Evolutionary conservation across 306 rosid genomes (phyloP).

Genomic region (Mimosa bimucronata): DNA sequence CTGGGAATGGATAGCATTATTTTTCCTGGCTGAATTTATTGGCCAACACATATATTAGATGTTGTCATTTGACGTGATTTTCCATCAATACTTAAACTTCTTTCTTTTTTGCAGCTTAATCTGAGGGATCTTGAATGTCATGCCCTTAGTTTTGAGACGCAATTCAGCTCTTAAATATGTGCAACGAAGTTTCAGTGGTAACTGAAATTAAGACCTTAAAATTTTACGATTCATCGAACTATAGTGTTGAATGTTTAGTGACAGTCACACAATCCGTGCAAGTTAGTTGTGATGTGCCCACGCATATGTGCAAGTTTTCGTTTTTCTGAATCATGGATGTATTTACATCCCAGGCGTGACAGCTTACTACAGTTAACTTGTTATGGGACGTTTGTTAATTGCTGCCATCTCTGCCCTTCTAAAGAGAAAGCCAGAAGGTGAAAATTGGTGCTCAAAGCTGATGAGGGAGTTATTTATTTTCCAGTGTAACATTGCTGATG

Average conservation of each 20-base stretch:
- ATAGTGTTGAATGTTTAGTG: background rate
- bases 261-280: background rate
- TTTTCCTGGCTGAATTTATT: conserved; percentile 12
- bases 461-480: background rate
- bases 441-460: conserved; percentile 29
- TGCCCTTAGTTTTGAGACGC: conserved; percentile 77
- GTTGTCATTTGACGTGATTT: conserved; percentile 22
- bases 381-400: conserved; percentile 12
- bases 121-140: conserved; percentile 84
- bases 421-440: conserved; percentile 17
- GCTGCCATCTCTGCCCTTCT: conserved; percentile 4
- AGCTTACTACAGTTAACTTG: conserved; percentile 13
- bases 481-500: background rate
- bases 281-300: background rate
- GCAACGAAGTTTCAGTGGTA: conserved; percentile 40
- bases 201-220: conserved; percentile 17
- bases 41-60: background rate
- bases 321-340: background rate
- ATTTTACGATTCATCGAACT: background rate
- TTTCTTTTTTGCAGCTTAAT: conserved; percentile 68
- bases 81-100: conserved; percentile 20
- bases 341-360: conserved; percentile 12
- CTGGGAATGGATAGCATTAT: background rate
- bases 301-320: background rate
- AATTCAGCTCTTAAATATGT: conserved; percentile 45